These are phyloP conservation scores for Telfairia occidentalis DNA, from an alignment of 331 rosid species.

Conservation along the genomic window DNA sequence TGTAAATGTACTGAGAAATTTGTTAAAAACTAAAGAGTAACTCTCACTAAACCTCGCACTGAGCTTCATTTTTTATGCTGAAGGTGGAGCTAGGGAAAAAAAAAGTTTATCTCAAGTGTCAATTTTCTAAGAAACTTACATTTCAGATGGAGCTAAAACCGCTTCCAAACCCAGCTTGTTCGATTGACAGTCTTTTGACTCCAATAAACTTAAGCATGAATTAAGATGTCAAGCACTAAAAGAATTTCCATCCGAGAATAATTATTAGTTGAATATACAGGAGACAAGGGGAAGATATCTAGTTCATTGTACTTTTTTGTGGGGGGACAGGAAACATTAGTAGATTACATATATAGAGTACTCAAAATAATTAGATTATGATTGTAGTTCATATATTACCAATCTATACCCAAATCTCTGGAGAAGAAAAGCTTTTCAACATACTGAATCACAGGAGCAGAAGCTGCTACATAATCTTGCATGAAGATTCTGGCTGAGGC, in stretches of 20 bases:
- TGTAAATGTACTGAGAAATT: no score
- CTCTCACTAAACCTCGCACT: no score
- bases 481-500: conserved; percentile 55
- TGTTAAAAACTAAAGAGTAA: no score
- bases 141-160: neutral
- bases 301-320: neutral
- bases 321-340: neutral
- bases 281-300: neutral
- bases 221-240: neutral
- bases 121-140: neutral
- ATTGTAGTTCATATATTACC: conserved; percentile 35
- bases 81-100: neutral
- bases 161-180: neutral
- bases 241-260: neutral
- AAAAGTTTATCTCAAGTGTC: neutral
- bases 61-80: neutral
- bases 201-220: neutral
- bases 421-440: conserved; percentile 65
- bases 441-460: conserved; percentile 48
- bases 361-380: neutral
- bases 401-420: conserved; percentile 71
- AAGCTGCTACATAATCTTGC: conserved; percentile 54
- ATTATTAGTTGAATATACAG: neutral
- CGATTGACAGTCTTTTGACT: neutral
- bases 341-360: neutral